These are phyloP conservation scores for Aaosphaeria arxii DNA, from an alignment of 2,329 filamentous ascomycete genomes.

Conservation along the genomic window DNA sequence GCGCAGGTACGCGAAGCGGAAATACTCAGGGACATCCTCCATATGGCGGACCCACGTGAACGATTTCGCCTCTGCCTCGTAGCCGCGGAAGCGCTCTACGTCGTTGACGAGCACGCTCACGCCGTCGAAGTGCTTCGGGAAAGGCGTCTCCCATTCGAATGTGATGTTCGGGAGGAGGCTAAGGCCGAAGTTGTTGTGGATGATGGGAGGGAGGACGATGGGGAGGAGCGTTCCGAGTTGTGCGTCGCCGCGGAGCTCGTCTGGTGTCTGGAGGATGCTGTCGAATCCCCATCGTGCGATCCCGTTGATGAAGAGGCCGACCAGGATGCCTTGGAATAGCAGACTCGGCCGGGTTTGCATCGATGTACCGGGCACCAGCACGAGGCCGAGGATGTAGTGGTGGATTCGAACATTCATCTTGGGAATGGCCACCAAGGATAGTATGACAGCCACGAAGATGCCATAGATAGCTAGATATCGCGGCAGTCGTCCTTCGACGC, in stretches of 20 bases:
- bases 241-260: slow-evolving; percentile 59
- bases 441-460: slow-evolving; percentile 62
- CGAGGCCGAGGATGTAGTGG: slow-evolving; percentile 86
- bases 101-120: slow-evolving; percentile 82
- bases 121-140: slow-evolving; percentile 61
- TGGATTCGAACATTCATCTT: slow-evolving; percentile 83
- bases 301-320: slow-evolving; percentile 92
- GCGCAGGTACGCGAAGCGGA: slow-evolving; percentile 71
- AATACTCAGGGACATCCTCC: slow-evolving; percentile 61
- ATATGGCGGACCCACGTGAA: slow-evolving; percentile 61
- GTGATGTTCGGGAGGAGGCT: slow-evolving; percentile 54
- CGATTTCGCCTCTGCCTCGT: slow-evolving; percentile 53
- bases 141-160: slow-evolving; percentile 56
- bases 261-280: slow-evolving; percentile 78
- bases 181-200: slow-evolving; percentile 46
- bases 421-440: slow-evolving; percentile 70
- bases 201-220: slow-evolving; percentile 35
- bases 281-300: slow-evolving; percentile 94
- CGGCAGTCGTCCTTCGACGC: slow-evolving; percentile 76
- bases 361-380: slow-evolving; percentile 82
- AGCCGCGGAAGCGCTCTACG: slow-evolving; percentile 75
- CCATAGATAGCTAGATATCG: slow-evolving; percentile 76
- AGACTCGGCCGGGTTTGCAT: slow-evolving; percentile 84
- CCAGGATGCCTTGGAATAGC: slow-evolving; percentile 82
- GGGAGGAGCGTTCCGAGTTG: slow-evolving; percentile 60